Base-by-base conservation (phyloP, 192 early-diverging fungal species). In the Umbelopsis ramanniana region DNA sequence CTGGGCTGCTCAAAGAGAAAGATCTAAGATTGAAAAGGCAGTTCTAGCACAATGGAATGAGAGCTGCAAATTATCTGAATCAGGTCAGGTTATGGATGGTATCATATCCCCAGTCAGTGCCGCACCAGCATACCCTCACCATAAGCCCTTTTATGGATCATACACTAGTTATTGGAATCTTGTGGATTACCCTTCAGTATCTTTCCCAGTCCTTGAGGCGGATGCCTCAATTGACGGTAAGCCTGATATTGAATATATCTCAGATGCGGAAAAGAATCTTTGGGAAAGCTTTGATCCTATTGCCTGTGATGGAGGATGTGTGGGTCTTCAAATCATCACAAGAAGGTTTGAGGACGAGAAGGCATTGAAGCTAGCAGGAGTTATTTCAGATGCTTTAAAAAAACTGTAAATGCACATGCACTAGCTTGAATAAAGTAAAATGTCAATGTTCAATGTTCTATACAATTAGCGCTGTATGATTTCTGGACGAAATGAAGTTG, bases 191-290 rank as follows among this genome's bases (percentile, higher is more conserved):
- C 57, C 57, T 10, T 29, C 57, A 9, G 57, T 63, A 29, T 8
- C 57, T 26, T 63, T 63, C 57, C 57, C 57, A 2, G 57, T 63
- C 15, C 15, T 63, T 0, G 12, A 29, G 15, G 57, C 57, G 7
- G 57, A 63, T 63, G 57, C 57, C 35, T 37, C 57, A 17, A 63
- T 63, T 19, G 57, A 63, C 37, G 26, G 15, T 19, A 63, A 63
- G 19, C 57, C 57, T 14, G 57, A 63, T 0, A 11, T 29, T 63
- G 33, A 29, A n/a, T 26, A 22, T 26, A 0, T 63, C 2, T 38
- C 57, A 29, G 17, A 63, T 2, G 57, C 26, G 0, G 57, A 63
- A 19, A 37, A 63, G 17, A 4, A 17, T 1, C 12, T 63, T 3
- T 63, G 57, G 57, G 17, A 19, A 1, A 10, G 15, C 33, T 63